Evolutionary conservation across 495 filamentous ascomycete species (phyloP), one percentile per base, ranked within the genome.

Genomic region (Bathelium albidoporum): DNA sequence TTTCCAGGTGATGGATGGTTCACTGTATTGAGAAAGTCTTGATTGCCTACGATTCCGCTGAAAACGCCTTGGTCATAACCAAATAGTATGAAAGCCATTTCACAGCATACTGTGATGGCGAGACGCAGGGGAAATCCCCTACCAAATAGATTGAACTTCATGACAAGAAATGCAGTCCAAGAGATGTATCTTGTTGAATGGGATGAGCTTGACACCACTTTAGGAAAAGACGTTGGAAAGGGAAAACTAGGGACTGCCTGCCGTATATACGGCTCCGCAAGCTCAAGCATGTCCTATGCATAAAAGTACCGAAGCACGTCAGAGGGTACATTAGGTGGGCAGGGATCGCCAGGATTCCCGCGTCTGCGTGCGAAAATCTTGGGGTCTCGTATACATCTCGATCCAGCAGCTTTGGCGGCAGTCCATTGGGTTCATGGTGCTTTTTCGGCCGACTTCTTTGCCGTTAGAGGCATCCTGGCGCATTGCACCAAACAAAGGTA

Each of bases 41-140:
- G 64, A 64, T 79, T 78, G 44, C 72, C 73, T 26, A 79, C 72
- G 55, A 82, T 78, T 29, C 80, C 80, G 36, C 74, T 76, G 68
- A 81, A 79, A 9, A 81, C 77, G 61, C 79, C 81, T 69, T 84
- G 82, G 58, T 84, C 81, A 62, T 83, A 84, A 24, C 80, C 75
- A 52, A 71, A 72, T n/a, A 74, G 62, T 28, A 74, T 69, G 59
- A 74, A 74, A 9, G 72, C 72, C 49, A 74, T 72, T 59, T 72
- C 65, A 55, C 72, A 74, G 16, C 64, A 63, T 18, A 72, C 36
- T 16, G 67, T 74, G 59, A 74, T 71, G 34, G 72, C 72, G 18
- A 67, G 55, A 12, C 64, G 70, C 20, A 74, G 69, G 26, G 60
- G 66, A 24, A 68, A 61, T 20, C 72, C 70, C 4, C 69, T 61